Evolutionary conservation across 1,139 yeast genomes (phyloP).

Genomic region (Hemisphaericaspora xylanilytica): DNA sequence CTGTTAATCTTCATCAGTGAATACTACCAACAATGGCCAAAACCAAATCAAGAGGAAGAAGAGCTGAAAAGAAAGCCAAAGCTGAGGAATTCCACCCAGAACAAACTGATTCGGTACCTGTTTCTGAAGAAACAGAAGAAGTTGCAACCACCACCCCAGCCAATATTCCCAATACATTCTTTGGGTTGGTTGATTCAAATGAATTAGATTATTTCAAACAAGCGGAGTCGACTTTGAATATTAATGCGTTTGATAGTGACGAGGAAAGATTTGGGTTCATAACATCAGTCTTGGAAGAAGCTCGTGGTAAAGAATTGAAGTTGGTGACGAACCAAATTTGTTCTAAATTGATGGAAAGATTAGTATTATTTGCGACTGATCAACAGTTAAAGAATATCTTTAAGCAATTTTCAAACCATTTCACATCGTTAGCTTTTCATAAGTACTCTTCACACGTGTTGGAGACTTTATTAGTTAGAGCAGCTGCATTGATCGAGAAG

Average conservation of each 20-base stretch:
- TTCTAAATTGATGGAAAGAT: constrained; percentile 86
- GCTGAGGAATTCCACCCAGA: constrained; percentile 14
- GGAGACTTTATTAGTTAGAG: constrained; percentile 77
- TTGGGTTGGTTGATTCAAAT: constrained; percentile 79
- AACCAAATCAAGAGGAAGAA: constrained; percentile 65
- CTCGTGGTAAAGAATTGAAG: constrained; percentile 86
- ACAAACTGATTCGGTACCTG: constrained; percentile 17
- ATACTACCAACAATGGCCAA: constrained; percentile 17
- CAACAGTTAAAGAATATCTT: constrained; percentile 65
- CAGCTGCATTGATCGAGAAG: constrained; percentile 74
- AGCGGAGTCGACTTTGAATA: constrained; percentile 82
- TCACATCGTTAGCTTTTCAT: constrained; percentile 75
- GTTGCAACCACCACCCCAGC: constrained; percentile 6
- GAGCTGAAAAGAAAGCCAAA: constrained; percentile 45
- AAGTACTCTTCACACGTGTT: constrained; percentile 93
- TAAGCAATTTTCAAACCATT: constrained; percentile 66
- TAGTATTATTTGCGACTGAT: constrained; percentile 65
- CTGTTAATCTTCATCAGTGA: background rate
- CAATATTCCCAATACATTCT: constrained; percentile 44
- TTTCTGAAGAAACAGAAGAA: constrained; percentile 4
- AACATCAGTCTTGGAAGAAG: constrained; percentile 77
- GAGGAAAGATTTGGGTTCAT: constrained; percentile 78
- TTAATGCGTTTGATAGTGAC: constrained; percentile 70
- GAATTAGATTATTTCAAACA: constrained; percentile 90
- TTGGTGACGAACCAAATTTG: constrained; percentile 92